These are phyloP conservation scores for Aureobasidium sp. DNA, from an alignment of 2,329 filamentous ascomycete species.

Conservation along the genomic window DNA sequence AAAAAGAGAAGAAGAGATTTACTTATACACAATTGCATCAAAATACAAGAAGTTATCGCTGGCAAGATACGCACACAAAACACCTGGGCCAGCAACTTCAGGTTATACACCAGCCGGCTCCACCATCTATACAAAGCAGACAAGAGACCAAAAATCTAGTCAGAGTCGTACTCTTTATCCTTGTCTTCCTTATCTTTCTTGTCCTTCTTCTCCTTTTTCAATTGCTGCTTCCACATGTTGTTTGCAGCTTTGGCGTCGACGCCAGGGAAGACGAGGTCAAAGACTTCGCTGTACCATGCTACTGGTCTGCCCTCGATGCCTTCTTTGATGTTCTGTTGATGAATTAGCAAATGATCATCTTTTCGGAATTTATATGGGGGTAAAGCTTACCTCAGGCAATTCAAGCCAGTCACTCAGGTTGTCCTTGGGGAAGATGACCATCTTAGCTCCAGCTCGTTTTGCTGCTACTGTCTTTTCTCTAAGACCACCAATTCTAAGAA, in stretches of 20 bases:
- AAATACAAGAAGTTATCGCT: not conserved
- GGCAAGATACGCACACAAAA: not conserved
- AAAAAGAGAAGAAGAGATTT: not conserved
- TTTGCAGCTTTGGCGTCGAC: conserved; percentile 68
- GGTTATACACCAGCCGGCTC: not conserved
- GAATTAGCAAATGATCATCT: not conserved
- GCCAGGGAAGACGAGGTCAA: conserved; percentile 78
- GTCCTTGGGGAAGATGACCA: conserved; percentile 88
- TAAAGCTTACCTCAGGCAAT: conserved; percentile 67
- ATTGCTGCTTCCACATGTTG: conserved; percentile 58
- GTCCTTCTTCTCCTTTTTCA: conserved; percentile 49
- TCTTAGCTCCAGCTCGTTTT: conserved; percentile 82
- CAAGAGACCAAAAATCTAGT: not conserved
- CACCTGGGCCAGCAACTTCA: not conserved
- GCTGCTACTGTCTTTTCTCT: conserved; percentile 97
- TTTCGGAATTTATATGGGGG: too few relatives aligned
- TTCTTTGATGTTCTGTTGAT: conserved; percentile 84
- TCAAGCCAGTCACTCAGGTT: conserved; percentile 97
- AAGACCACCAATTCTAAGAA: conserved; percentile 85
- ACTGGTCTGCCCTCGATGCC: conserved; percentile 87
- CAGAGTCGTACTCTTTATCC: not conserved
- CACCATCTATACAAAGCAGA: not conserved
- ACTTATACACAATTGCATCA: not conserved
- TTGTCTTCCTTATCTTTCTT: conserved; percentile 19
- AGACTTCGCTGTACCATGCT: conserved; percentile 90